phyloP scores from a whole-genome alignment of 805 yeast species.

The Saccharomycopsis capsularis region DNA sequence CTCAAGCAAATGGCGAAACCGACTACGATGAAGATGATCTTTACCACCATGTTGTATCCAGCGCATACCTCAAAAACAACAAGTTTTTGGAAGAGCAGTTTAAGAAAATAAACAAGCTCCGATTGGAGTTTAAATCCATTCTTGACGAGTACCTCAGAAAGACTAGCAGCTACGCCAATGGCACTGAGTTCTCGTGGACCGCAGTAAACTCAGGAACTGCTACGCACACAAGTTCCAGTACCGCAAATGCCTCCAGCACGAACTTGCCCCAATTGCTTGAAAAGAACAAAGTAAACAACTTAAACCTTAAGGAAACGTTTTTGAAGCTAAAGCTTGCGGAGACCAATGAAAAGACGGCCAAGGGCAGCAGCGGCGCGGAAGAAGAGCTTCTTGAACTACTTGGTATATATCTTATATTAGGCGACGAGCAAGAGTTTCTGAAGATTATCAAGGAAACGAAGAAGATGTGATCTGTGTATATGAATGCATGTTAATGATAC shows the following conservation, averaged over 20 bases:
- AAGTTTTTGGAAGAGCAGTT: slow-evolving; percentile 12
- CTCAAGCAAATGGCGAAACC: neutral
- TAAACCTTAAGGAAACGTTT: slow-evolving; percentile 1
- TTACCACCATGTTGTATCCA: neutral
- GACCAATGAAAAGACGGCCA: neutral
- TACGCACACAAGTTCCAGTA: neutral
- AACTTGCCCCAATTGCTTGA: neutral
- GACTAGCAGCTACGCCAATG: neutral
- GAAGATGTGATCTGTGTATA: too few species aligned
- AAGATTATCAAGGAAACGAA: neutral
- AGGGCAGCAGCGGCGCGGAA: neutral
- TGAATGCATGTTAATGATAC: too few species aligned
- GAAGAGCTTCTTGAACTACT: slow-evolving; percentile 7
- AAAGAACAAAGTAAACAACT: neutral
- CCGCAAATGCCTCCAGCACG: neutral
- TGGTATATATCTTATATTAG: slow-evolving; percentile 15
- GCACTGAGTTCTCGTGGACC: neutral
- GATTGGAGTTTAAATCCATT: slow-evolving; percentile 17
- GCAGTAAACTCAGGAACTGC: neutral
- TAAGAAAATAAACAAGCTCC: slow-evolving; percentile 12
- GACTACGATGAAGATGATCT: slow-evolving; percentile 3
- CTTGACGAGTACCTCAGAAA: neutral
- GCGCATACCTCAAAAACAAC: neutral
- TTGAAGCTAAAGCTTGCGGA: neutral
- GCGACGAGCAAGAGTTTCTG: slow-evolving; percentile 11